Evolutionary conservation across 768 basidiomycete species (phyloP), one percentile per base, ranked within the genome.

Genomic region (Podaxis sp.): DNA sequence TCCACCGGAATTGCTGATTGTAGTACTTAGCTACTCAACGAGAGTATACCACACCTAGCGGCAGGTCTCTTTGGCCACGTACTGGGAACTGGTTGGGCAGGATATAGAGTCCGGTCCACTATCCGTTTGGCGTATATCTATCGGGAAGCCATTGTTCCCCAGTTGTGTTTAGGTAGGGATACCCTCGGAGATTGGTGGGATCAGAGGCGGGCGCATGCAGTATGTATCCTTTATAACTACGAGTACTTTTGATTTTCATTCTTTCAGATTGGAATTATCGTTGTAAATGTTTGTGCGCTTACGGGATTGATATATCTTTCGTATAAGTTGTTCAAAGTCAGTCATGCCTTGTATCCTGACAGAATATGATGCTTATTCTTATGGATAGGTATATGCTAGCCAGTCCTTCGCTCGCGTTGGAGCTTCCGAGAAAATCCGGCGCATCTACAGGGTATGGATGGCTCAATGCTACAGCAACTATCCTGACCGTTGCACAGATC

Each of bases 21-120:
- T 13, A 54, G 47, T 17, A 7, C 29, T 13, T 57, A 85, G 84
- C 73, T 85, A 47, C 61, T 83, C 53, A 78, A 76, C 57, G 82
- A 85, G 66, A 83, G 82, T 0, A 74, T 82, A 40, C 84, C 84
- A 5, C 82, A 84, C 65, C 72, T 85, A 46, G 77, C 75, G 2
- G 80, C 82, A 33, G 76, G 78, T 2, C 63, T 85, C 9, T 74
- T 73, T 22, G 82, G 80, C 3, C 83, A 84, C 63, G 66, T 77
- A 19, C 69, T 85, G 9, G 77, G 76, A 5, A 79, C 80, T 4
- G 77, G 65, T 6, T 86, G 84, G 84, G 73, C 81, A 4, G 74
- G 72, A 12, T 84, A 75, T 63, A 75, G 81, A 15, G 66, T 85
- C 24, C 49, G 61, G 9, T 74, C 71, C 8, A 77, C 78, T 9